A percentile compares a stretch with the other conserved stretches of the same genome.
Evolutionary conservation across 208 protist species (phyloP).

Genomic region (Jaenimonas drosophilae): DNA sequence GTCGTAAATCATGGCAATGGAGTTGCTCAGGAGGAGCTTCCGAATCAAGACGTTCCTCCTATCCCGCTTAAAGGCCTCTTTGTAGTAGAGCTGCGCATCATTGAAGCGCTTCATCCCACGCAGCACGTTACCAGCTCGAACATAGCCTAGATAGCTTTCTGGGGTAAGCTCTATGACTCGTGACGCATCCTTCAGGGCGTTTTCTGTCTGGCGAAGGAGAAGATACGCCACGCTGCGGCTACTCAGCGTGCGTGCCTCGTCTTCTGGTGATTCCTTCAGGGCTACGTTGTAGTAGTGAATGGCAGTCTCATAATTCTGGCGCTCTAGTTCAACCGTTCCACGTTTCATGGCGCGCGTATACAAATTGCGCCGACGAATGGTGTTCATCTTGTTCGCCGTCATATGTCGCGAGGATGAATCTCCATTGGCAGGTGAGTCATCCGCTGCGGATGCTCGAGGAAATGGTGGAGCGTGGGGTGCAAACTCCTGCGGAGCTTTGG

Average conservation of each 20-base stretch:
- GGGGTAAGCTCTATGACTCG: conserved; percentile 44
- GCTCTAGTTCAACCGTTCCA: conserved; percentile 38
- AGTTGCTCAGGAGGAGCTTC: conserved; percentile 44
- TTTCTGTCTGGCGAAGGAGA: conserved; percentile 29
- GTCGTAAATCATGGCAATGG: conserved; percentile 52
- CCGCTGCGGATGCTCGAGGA: not conserved
- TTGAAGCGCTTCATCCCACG: conserved; percentile 51
- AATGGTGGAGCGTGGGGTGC: too few relatives aligned
- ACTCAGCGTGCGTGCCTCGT: conserved; percentile 45
- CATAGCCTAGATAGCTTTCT: conserved; percentile 51
- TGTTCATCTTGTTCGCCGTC: conserved; percentile 2
- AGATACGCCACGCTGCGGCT: conserved; percentile 67
- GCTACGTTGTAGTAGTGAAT: conserved; percentile 61
- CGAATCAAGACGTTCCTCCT: conserved; percentile 25
- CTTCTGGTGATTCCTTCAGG: conserved; percentile 40
- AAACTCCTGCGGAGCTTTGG: too few relatives aligned
- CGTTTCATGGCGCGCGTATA: conserved; percentile 47
- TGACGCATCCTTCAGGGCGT: conserved; percentile 41
- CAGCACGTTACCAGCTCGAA: conserved; percentile 69
- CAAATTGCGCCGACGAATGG: conserved; percentile 10
- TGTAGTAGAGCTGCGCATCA: conserved; percentile 57
- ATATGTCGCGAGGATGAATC: too few relatives aligned
- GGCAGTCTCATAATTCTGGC: conserved; percentile 44
- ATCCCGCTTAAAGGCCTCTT: conserved; percentile 36
- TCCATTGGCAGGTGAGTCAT: not conserved